Percentiles rank a stretch among this genome's conserved stretches.
These are phyloP conservation scores for Ophryocystis elektroscirrha DNA, from an alignment of 169 alveolate species.

Conservation along the genomic window DNA sequence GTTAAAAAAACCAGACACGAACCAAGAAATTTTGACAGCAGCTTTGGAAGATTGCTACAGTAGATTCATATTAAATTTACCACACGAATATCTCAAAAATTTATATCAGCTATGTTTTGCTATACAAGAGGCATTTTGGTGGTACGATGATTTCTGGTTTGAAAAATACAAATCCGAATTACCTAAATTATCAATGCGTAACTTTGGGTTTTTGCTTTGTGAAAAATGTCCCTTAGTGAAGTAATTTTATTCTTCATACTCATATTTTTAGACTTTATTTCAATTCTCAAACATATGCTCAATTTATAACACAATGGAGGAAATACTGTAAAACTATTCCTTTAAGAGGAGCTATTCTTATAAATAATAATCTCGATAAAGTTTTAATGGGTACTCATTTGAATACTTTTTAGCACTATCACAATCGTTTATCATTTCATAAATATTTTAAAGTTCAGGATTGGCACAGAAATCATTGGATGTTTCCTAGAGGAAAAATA, in stretches of 20 bases:
- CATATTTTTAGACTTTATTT: no score
- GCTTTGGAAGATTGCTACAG: conserved; percentile 61
- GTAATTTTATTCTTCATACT: no score
- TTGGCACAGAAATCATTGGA: conserved; percentile 53
- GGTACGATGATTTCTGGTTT: conserved; percentile 66
- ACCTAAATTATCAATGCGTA: conserved; percentile 35
- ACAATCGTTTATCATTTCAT: neutral
- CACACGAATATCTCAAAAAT: conserved; percentile 52
- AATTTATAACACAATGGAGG: conserved; percentile 37
- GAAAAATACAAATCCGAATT: conserved; percentile 40
- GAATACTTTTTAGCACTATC: neutral
- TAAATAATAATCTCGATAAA: conserved; percentile 42
- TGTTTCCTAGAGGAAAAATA: conserved; percentile 75
- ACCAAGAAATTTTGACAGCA: conserved; percentile 32
- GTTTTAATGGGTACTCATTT: conserved; percentile 22
- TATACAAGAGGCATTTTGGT: conserved; percentile 66
- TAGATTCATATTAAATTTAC: conserved; percentile 54
- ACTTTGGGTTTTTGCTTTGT: conserved; percentile 45
- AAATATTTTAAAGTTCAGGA: conserved; percentile 33
- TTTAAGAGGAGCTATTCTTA: conserved; percentile 55
- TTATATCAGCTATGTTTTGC: conserved; percentile 55
- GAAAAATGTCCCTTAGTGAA: conserved; percentile 44
- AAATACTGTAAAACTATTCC: conserved; percentile 49
- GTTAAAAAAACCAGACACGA: conserved; percentile 15
- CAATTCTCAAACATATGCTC: conserved; percentile 26